Evolutionary conservation across 345 rosid genomes (phyloP), one percentile per base, ranked within the genome.

Genomic region (Psidium guajava): DNA sequence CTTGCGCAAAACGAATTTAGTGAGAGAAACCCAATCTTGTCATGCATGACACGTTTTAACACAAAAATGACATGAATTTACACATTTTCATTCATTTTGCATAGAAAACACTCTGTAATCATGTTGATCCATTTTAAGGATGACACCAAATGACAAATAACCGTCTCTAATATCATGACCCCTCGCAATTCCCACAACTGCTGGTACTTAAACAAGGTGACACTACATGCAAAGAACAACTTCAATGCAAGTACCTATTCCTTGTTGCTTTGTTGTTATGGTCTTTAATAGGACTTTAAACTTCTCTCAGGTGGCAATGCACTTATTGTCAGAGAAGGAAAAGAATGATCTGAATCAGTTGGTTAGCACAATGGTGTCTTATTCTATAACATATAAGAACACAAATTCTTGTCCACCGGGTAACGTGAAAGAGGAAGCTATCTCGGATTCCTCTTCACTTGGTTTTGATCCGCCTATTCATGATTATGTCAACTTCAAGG

Each of bases 401-500:
- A 83, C 74, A 83, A 95, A 93, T 90, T 64, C 89, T 82, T 89
- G 90, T 89, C 91, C 91, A 54, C 84, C 89, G 84, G 83, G 83
- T 84, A 89, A 82, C 69, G 89, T 88, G 74, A 91, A 91, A 87
- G 89, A 89, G 49, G 93, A 90, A 88, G 88, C 90, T 85, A 87
- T 89, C 88, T 77, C 87, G 25, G 93, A 93, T 86, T 88, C 91
- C 90, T 89, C 91, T 54, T 64, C 88, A 51, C 94, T 95, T 87
- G 89, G 90, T 83, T 87, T 97, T 82, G 96, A 94, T 90, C 99
- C 99, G 21, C 93, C 96, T 75, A 88, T 97, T 54, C 85, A 82
- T 85, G 94, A 94, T 83, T 94, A 94, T 85, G 90, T 97, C 84
- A 86, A 85, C 82, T 95, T 94, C 91, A 95, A 95, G 98, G 99